Evolutionary conservation across 208 protist genomes (phyloP).

Genomic region (Leishmania arabica): DNA sequence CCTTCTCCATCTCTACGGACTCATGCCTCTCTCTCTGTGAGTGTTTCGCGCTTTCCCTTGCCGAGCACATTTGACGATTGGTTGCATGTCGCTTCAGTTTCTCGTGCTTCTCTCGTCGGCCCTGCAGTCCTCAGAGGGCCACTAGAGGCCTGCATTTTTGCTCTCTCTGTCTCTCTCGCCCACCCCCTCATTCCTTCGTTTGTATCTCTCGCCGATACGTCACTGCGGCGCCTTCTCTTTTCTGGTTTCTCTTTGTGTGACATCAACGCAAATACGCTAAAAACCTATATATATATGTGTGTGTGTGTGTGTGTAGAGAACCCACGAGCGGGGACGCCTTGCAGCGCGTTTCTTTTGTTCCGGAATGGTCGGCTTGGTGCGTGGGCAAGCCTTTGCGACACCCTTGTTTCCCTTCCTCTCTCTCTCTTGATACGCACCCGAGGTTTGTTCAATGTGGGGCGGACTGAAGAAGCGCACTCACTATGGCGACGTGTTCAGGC

Average conservation of each 20-base stretch:
- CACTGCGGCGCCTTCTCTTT: neutral
- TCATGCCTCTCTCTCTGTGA: neutral
- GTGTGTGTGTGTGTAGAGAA: neutral
- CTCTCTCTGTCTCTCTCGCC: neutral
- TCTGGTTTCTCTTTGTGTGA: neutral
- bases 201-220: neutral
- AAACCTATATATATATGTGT: too few relatives aligned
- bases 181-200: neutral
- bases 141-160: neutral
- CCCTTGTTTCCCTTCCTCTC: neutral
- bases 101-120: neutral
- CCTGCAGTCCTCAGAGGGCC: neutral
- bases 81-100: neutral
- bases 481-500: constrained; percentile 70
- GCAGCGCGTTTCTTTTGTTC: neutral
- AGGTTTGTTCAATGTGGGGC: constrained; percentile 68
- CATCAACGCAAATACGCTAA: neutral
- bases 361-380: too few relatives aligned
- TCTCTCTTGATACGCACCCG: neutral
- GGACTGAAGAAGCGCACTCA: constrained; percentile 75
- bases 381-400: neutral
- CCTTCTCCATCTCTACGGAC: neutral
- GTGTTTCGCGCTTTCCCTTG: neutral
- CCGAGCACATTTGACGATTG: neutral
- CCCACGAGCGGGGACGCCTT: neutral